phyloP scores from a whole-genome alignment of 2,329 filamentous ascomycete species.

The Colletotrichum gigasporum region DNA sequence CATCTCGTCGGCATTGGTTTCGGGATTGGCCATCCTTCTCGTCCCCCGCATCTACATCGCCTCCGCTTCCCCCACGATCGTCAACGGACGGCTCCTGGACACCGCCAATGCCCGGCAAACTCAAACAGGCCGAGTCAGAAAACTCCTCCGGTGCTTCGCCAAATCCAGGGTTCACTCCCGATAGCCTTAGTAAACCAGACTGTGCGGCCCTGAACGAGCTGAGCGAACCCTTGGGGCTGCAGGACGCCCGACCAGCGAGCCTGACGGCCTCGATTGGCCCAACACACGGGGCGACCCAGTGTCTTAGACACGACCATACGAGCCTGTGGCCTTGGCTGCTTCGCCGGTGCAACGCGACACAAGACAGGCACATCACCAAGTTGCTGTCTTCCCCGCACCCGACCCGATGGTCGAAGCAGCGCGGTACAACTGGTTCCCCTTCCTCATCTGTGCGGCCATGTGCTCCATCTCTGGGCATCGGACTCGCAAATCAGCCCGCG shows the following conservation, averaged over 20 bases:
- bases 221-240: background rate
- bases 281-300: background rate
- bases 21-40: background rate
- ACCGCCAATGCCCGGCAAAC: background rate
- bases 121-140: background rate
- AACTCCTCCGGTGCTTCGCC: background rate
- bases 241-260: background rate
- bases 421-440: background rate
- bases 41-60: background rate
- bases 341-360: background rate
- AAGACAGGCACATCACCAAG: background rate
- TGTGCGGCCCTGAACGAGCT: background rate
- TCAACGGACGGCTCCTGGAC: background rate
- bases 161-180: background rate
- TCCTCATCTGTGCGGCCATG: background rate
- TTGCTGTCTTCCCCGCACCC: constrained; percentile 5
- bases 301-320: background rate
- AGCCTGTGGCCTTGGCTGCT: background rate
- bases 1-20: background rate
- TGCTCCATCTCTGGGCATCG: background rate
- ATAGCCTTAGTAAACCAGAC: background rate
- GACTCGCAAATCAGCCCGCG: background rate
- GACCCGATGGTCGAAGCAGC: background rate
- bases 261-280: background rate
- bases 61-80: background rate